Evolutionary conservation across 306 rosid genomes (phyloP), one percentile per base, ranked within the genome.

Genomic region (Citrullus amarus): DNA sequence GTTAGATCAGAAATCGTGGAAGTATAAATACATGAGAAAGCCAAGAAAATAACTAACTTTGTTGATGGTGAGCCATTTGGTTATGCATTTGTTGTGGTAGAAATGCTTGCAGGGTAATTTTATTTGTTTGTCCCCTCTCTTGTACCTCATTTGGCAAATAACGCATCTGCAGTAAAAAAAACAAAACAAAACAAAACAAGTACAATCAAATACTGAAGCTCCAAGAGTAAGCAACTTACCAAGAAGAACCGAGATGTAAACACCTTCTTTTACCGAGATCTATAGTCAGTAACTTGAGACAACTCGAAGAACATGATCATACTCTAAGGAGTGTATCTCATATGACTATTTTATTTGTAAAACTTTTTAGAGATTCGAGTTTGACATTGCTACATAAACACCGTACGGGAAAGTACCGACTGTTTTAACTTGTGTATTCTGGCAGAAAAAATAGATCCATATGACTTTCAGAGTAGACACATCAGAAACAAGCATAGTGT

Each of bases 51-150:
- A 48, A 72, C 81, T 16, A 57, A 90, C 98, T 95, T 93, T 93
- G 91, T 88, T 93, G 79, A 93, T 91, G 90, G 87, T 74, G 38
- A 93, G 98, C 98, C 98, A 93, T 83, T 92, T 93, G 79, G 93
- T 82, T 80, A 93, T 89, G 93, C 98, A 91, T 69, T 87, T 89
- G 53, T 90, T 75, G 69, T 93, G 98, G 83, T 93, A 93, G 46
- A 87, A 81, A 86, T 93, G 98, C 79, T 84, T 88, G 91, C 98
- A 91, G 30, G 98, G 96, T 81, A 93, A 87, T 82, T 88, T 93
- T 53, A 86, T 93, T 86, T 89, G 98, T 82, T 82, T 88, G 78
- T 88, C 90, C 11, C 98, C 96, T 85, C 93, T 86, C 89, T 87
- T 90, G 78, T 93, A 93, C 82, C 90, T 86, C 94, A 87, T 92